These are phyloP conservation scores for Solanum infundibuliforme DNA, from an alignment of 257 asterid species.

Conservation along the genomic window DNA sequence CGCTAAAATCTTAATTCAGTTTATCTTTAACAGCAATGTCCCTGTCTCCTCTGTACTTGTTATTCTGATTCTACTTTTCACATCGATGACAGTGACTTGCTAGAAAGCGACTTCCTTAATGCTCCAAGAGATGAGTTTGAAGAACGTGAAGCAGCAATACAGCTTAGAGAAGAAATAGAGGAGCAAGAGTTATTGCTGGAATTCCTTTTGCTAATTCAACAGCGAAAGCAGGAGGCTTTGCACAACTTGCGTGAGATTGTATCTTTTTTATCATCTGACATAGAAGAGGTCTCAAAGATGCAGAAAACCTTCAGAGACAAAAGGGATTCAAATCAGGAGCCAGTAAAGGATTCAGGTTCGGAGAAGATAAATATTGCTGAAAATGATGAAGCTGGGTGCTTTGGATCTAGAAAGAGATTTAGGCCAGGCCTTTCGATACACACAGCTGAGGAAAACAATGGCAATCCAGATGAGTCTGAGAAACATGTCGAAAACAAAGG, in stretches of 20 bases:
- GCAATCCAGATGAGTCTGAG: slow-evolving; percentile 21
- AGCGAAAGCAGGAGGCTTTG: slow-evolving; percentile 63
- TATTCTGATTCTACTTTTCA: slow-evolving; percentile 5
- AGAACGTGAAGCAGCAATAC: slow-evolving; percentile 77
- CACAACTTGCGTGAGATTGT: slow-evolving; percentile 51
- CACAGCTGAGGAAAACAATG: slow-evolving; percentile 21
- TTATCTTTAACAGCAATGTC: neutral
- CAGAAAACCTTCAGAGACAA: slow-evolving; percentile 37
- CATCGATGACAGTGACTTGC: slow-evolving; percentile 45
- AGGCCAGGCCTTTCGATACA: slow-evolving; percentile 32
- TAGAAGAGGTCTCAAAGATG: slow-evolving; percentile 62
- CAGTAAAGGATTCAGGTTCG: slow-evolving; percentile 21
- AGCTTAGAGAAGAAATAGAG: slow-evolving; percentile 71
- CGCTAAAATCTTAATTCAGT: neutral
- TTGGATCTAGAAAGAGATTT: slow-evolving; percentile 62
- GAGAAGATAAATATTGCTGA: slow-evolving; percentile 25
- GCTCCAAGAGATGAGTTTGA: slow-evolving; percentile 68
- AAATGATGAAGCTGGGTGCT: slow-evolving; percentile 46
- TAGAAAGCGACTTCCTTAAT: slow-evolving; percentile 84
- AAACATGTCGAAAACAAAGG: slow-evolving; percentile 30
- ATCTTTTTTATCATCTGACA: slow-evolving; percentile 63
- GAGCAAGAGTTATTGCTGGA: slow-evolving; percentile 85
- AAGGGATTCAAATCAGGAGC: slow-evolving; percentile 35
- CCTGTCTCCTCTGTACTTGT: neutral
- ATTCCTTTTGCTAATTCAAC: slow-evolving; percentile 64